phyloP scores from a whole-genome alignment of 306 rosid genomes.

The Echinosophora koreensis region DNA sequence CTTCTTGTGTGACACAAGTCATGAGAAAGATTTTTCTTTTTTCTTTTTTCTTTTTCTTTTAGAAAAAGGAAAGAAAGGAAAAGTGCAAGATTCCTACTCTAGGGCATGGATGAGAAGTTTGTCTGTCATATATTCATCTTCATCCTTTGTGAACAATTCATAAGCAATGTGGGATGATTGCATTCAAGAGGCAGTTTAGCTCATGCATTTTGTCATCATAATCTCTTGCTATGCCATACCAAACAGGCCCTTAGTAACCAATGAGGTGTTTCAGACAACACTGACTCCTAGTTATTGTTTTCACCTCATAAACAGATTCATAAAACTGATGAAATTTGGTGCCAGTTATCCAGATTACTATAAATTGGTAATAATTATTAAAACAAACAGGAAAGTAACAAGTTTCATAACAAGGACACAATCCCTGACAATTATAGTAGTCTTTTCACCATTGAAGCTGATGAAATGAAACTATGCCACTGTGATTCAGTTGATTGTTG shows the following conservation, averaged over 20 bases:
- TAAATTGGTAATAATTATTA: neutral
- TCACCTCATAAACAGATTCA: neutral
- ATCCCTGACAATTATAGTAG: neutral
- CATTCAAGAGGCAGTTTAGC: neutral
- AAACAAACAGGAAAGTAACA: neutral
- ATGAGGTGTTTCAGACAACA: neutral
- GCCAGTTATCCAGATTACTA: neutral
- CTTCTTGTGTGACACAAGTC: neutral
- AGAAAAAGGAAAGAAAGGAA: neutral
- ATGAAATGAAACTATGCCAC: neutral
- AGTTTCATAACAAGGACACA: neutral
- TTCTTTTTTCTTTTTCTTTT: too few species aligned
- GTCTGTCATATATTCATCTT: neutral
- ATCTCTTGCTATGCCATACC: too few species aligned
- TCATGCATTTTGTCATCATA: neutral
- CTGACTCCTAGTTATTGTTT: neutral
- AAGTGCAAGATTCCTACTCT: too few species aligned
- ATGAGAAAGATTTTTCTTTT: neutral
- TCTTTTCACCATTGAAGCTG: neutral
- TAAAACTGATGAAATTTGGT: neutral
- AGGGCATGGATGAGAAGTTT: neutral
- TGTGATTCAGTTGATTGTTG: neutral
- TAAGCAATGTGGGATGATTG: neutral
- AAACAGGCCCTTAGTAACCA: neutral
- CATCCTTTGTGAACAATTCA: neutral